Evolutionary conservation across 2,329 filamentous ascomycete species (phyloP).

Genomic region (Penicillium decumbens): DNA sequence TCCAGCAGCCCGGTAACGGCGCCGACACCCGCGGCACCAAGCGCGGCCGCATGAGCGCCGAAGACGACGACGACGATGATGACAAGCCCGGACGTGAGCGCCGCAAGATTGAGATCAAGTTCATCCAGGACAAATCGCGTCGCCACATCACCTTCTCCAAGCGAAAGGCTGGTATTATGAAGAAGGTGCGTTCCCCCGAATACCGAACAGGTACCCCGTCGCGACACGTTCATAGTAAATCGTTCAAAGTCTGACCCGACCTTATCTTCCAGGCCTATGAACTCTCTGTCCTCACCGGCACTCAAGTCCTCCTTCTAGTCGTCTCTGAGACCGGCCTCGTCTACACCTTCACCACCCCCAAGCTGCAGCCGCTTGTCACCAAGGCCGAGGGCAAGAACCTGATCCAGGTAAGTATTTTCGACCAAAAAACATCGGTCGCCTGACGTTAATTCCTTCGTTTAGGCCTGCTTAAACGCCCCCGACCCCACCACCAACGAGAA

Average conservation of each 20-base stretch:
- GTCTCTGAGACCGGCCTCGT: constrained; percentile 96
- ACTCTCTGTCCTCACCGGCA: constrained; percentile 92
- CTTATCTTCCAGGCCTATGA: constrained; percentile 74
- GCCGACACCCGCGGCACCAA: constrained; percentile 80
- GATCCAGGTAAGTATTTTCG: constrained; percentile 72
- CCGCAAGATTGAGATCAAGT: constrained; percentile 99
- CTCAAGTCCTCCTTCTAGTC: constrained; percentile 91
- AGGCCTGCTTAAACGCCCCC: constrained; percentile 96
- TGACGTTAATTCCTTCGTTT: constrained; percentile 16
- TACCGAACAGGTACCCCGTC: not conserved
- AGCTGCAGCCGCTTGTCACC: constrained; percentile 94
- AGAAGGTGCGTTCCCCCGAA: constrained; percentile 68
- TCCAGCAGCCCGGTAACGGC: constrained; percentile 53
- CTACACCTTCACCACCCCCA: constrained; percentile 97
- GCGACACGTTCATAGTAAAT: not conserved
- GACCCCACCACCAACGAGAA: constrained; percentile 83
- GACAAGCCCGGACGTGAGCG: constrained; percentile 97
- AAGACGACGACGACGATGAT: constrained; percentile 96
- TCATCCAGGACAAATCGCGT: constrained; percentile 99
- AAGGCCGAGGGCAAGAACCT: constrained; percentile 99
- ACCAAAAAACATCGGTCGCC: not conserved
- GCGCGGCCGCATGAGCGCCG: constrained; percentile 73
- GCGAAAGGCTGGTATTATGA: constrained; percentile 99
- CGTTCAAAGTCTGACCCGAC: not conserved
- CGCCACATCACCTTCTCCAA: constrained; percentile 99